Base-by-base conservation (phyloP, 2,329 filamentous ascomycete species). In the Aspergillus terreus region DNA sequence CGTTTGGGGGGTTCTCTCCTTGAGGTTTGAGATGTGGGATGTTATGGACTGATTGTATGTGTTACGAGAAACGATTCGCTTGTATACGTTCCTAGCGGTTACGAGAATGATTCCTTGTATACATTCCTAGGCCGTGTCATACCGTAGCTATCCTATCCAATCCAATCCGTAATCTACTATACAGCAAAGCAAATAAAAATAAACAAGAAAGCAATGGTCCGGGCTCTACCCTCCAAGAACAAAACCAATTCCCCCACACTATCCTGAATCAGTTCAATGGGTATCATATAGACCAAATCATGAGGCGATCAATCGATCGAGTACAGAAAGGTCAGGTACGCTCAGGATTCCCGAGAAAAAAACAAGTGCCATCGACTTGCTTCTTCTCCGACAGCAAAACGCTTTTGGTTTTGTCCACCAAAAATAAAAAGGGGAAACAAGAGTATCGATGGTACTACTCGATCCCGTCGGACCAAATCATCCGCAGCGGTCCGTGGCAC, bases 281-380 rank as follows among this genome's bases (percentile, higher is more conserved):
- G 51, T 49, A 49, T 50, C 47, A 46, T 44, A 44, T 49, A 44
- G 48, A 51, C 48, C 51, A 45, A 42, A 49, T 15, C 46, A 25
- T 47, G 33, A 23, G n/a, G 23, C 35, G 32, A 27, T 41, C 46
- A 21, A 23, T 41, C 35, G 46, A 47, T 23, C 46, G 35, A 32
- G 36, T 46, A 33, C 19, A 40, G n/a, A 46, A 36, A 36, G 6
- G 23, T 32, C 17, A 17, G 23, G 15, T 21, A 19, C 25, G 35
- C 7, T 30, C 35, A 19, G 35, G 36, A 42, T 30, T 11, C 3
- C 27, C 10, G 7, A 30, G 27, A 30, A 9, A 11, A 6, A 11
- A 30, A 30, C 27, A 27, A 33, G 36, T 14, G 17, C 38, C 14
- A 3, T 5, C 36, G 15, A 40, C 46, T 41, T 41, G 19, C 19